Evolutionary conservation across 1,284 basidiomycete species (phyloP).

Genomic region (Boletus semigastroideus): DNA sequence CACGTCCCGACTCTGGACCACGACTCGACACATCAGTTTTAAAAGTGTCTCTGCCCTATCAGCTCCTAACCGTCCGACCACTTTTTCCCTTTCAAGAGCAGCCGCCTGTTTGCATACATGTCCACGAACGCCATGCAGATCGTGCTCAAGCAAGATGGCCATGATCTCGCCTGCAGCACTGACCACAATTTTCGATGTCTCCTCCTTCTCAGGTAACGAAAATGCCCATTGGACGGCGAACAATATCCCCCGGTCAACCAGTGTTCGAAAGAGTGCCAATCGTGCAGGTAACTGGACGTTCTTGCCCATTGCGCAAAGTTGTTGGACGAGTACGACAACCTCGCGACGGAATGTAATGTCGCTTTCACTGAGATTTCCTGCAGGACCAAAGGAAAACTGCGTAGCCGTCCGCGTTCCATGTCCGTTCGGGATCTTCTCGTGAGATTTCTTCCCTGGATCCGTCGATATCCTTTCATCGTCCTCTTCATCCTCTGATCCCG

Average conservation of each 20-base stretch:
- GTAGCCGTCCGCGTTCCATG: slow-evolving; percentile 23
- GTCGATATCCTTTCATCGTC: slow-evolving; percentile 27
- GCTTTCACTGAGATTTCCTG: slow-evolving; percentile 47
- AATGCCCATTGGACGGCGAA: slow-evolving; percentile 93
- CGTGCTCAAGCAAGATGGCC: slow-evolving; percentile 87
- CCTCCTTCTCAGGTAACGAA: slow-evolving; percentile 49
- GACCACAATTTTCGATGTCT: slow-evolving; percentile 47
- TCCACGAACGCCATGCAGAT: slow-evolving; percentile 81
- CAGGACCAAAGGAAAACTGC: slow-evolving; percentile 52
- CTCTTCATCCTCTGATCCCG: slow-evolving; percentile 30
- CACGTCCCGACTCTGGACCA: slow-evolving; percentile 79
- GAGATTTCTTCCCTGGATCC: slow-evolving; percentile 28
- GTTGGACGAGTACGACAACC: slow-evolving; percentile 86
- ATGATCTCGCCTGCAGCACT: slow-evolving; percentile 88
- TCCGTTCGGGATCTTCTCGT: slow-evolving; percentile 34
- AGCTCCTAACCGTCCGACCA: slow-evolving; percentile 50
- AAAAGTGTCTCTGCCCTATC: slow-evolving; percentile 75
- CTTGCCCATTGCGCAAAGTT: slow-evolving; percentile 95
- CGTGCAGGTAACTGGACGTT: slow-evolving; percentile 90
- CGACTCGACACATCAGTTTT: slow-evolving; percentile 71
- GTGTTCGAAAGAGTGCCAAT: slow-evolving; percentile 83
- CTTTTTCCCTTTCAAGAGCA: slow-evolving; percentile 60
- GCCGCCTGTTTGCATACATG: slow-evolving; percentile 83
- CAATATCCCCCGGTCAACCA: slow-evolving; percentile 88
- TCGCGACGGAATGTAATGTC: slow-evolving; percentile 63